Conservation (phyloP, 2,329 filamentous ascomycete species). For the Malbranchea cinnamomea region DNA sequence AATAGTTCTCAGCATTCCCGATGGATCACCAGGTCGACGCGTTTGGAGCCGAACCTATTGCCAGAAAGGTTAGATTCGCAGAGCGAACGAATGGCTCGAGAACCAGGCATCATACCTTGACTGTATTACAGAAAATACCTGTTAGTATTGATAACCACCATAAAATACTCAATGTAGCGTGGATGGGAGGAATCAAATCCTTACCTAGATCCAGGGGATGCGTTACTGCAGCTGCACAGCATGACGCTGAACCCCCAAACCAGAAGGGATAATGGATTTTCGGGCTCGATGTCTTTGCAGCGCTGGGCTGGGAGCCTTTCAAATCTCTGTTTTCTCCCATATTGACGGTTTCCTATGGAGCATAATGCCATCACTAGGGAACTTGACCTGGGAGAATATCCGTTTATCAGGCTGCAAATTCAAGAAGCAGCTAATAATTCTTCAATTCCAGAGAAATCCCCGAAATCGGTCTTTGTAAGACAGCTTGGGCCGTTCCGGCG, state of each 20-base stretch:
- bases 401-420: no score
- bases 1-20: constrained; percentile 75
- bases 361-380: constrained; percentile 19
- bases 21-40: constrained; percentile 57
- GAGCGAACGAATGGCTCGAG: background rate
- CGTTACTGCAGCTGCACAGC: constrained; percentile 78
- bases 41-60: constrained; percentile 73
- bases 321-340: constrained; percentile 8
- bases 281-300: constrained; percentile 4
- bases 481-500: no score
- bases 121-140: constrained; percentile 22
- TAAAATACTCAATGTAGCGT: no score
- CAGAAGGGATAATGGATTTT: constrained; percentile 61
- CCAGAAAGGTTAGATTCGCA: constrained; percentile 5
- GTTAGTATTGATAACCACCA: no score
- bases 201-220: constrained; percentile 84
- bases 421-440: no score
- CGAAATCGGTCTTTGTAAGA: no score
- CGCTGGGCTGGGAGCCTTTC: constrained; percentile 2
- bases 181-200: no score
- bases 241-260: constrained; percentile 93
- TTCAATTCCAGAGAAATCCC: no score
- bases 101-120: constrained; percentile 34
- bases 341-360: constrained; percentile 2
- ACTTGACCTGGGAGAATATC: constrained; percentile 12